Conservation (phyloP, 352 stramenopile genomes). For the Phytophthora melonis region DNA sequence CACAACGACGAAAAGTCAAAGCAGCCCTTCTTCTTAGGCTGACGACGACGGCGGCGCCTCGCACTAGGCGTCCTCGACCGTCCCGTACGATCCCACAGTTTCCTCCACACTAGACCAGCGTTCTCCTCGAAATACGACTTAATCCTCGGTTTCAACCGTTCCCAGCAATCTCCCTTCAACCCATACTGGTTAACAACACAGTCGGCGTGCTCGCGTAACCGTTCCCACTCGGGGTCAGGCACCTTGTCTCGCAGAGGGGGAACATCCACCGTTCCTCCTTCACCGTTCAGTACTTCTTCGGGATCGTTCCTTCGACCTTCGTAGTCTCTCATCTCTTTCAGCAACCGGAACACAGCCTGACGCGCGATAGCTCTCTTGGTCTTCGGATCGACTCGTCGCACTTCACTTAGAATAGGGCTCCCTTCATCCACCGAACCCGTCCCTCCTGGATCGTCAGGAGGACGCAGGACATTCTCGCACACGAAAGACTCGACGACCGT, state of each 20-base stretch:
- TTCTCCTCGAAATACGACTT: background rate
- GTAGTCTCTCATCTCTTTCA: background rate
- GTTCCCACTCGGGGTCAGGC: background rate
- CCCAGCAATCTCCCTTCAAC: background rate
- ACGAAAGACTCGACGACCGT: background rate
- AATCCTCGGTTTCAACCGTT: background rate
- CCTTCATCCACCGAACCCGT: background rate
- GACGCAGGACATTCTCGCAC: background rate
- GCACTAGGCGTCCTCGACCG: background rate
- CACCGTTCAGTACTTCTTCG: background rate
- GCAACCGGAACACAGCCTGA: background rate
- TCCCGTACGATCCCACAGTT: background rate
- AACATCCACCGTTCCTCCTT: background rate
- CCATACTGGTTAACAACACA: background rate
- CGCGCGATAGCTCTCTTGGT: background rate
- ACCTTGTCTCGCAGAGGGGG: slow-evolving; percentile 3
- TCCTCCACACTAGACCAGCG: background rate
- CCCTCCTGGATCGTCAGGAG: background rate
- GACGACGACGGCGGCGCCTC: background rate
- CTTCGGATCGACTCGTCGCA: background rate
- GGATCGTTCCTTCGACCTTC: background rate
- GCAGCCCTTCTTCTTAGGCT: background rate
- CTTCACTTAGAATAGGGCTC: background rate
- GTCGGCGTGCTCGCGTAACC: background rate
- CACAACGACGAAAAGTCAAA: slow-evolving; percentile 10